Evolutionary conservation across 208 protist species (phyloP).

Genomic region (Acanthamoeba royreba): DNA sequence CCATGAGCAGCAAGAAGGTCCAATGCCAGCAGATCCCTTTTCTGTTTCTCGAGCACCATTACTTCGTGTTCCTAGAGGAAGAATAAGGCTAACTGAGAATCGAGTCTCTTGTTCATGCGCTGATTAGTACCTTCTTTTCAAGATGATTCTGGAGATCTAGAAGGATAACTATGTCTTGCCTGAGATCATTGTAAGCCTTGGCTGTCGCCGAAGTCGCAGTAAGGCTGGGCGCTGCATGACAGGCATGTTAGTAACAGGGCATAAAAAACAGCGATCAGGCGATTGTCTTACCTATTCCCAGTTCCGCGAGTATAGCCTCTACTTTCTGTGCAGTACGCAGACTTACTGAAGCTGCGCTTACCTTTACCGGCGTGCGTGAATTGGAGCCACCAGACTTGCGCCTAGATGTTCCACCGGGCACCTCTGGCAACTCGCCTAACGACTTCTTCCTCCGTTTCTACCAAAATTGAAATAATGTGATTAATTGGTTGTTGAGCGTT

Average conservation of each 20-base stretch:
- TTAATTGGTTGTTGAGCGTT: neutral
- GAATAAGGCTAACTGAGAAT: neutral
- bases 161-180: neutral
- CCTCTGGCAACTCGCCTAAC: neutral
- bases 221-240: neutral
- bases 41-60: neutral
- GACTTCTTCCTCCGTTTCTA: constrained; percentile 1
- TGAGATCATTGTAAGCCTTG: neutral
- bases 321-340: neutral
- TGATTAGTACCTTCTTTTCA: neutral
- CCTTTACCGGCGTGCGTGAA: neutral
- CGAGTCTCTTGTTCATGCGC: too few species aligned
- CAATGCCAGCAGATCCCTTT: neutral
- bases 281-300: neutral
- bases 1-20: neutral
- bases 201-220: neutral
- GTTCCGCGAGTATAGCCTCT: neutral
- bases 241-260: neutral
- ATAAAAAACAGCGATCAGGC: neutral
- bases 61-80: neutral
- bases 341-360: neutral
- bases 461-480: neutral
- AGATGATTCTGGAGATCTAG: neutral
- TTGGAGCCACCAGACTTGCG: neutral
- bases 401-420: neutral